Evolutionary conservation across 176 grass and related monocot genomes (phyloP).

Genomic region (Aegilops bicornis): DNA sequence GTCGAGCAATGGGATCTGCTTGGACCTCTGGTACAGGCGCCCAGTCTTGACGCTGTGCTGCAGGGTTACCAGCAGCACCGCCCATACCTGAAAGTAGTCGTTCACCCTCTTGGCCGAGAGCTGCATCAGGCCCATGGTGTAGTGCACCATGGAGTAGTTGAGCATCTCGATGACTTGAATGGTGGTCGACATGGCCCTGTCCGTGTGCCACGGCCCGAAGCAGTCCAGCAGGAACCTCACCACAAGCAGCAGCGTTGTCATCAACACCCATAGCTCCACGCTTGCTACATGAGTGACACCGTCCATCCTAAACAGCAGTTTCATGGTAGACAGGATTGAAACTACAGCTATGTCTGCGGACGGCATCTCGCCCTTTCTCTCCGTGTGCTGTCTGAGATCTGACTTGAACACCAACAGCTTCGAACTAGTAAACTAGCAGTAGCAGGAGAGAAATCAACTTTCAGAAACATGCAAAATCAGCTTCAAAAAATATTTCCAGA

Average conservation of each 20-base stretch:
- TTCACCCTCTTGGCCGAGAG: not conserved
- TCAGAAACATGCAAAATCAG: too few relatives aligned
- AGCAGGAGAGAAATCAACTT: too few relatives aligned
- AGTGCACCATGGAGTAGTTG: not conserved
- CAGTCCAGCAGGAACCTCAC: not conserved
- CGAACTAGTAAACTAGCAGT: too few relatives aligned
- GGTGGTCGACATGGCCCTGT: rapidly evolving
- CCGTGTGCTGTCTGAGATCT: too few relatives aligned
- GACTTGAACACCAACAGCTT: too few relatives aligned
- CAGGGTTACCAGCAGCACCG: conserved; percentile 38
- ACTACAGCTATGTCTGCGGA: rapidly evolving
- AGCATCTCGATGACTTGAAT: rapidly evolving
- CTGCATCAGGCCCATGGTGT: conserved; percentile 40
- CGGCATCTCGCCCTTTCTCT: too few relatives aligned
- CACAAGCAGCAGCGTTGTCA: not conserved
- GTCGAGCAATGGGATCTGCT: not conserved
- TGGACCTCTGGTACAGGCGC: not conserved
- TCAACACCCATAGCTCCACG: not conserved
- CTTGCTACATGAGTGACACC: rapidly evolving
- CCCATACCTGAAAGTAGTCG: conserved; percentile 37
- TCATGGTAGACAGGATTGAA: not conserved
- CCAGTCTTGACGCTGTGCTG: conserved; percentile 25
- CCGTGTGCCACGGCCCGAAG: not conserved
- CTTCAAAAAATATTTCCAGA: too few relatives aligned
- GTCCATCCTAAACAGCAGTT: not conserved